Base-by-base conservation (phyloP, 2,329 filamentous ascomycete genomes). In the Aureobasidium namibiae region DNA sequence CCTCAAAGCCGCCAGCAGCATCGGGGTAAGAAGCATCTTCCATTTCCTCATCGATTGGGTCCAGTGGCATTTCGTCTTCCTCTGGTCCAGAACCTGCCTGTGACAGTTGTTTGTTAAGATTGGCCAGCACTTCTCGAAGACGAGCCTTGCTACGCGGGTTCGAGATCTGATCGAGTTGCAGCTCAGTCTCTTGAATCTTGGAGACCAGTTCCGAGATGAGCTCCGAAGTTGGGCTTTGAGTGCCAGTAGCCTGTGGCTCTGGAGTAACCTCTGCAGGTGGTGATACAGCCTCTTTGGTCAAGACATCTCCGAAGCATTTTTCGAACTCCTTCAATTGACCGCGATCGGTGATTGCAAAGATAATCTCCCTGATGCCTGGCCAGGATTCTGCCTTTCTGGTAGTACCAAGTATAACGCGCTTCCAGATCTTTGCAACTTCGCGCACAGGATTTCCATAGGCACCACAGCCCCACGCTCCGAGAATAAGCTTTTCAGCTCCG, bases 401-500 rank as follows among this genome's bases (percentile, higher is more conserved):
- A n/a, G 61, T 65, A 26, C 69, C 70, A 11, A 72, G 66, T 38
- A 78, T 67, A 16, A 74, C 73, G 60, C 72, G 76, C 61, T 73
- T 74, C 78, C 84, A 87, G 0, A 79, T 76, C 18, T 73, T 70
- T 14, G 83, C 83, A 31, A 87, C 72, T 67, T 86, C 82, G 1
- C 71, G 71, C 0, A 84, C 77, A 0, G 84, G 84, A 62, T 87
- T 86, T 0, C 82, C 82, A 60, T 85, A 83, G 0, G 82, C 82
- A 2, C 84, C 84, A 61, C 83, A 86, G 0, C 84, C 84, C 82
- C 83, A 86, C 0, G 84, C 83, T 0, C 84, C 84, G 0, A 87
- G 72, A 0, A 87, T 80, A 0, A 86, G 64, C 59, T 72, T 77
- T 38, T 70, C 73, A 4, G 74, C 74, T 0, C 79, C 78, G 60